Percentiles rank a stretch among this genome's conserved stretches.
phyloP scores from a whole-genome alignment of 441 rosid species.

The Euphorbia schlechtendalii region DNA sequence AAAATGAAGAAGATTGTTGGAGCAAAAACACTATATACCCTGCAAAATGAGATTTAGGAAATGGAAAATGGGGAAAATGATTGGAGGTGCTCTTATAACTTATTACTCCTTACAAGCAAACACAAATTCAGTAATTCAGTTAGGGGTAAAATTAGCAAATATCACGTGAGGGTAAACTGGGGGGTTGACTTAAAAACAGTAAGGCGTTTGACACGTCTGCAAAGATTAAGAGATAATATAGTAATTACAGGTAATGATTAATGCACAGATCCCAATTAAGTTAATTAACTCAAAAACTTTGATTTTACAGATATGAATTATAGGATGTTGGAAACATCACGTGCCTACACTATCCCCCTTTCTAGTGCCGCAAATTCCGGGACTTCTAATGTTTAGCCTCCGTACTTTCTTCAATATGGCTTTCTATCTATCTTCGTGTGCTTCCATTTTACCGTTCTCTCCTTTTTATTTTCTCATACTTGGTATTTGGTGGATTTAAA shows the following conservation, averaged over 20 bases:
- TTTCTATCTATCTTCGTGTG: conserved; percentile 22
- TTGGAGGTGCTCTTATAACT: too few species aligned
- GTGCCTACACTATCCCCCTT: conserved; percentile 24
- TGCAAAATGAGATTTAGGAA: too few species aligned
- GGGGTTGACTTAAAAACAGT: conserved; percentile 17
- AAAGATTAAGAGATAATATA: conserved; percentile 3
- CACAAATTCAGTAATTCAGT: too few species aligned
- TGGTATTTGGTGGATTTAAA: too few species aligned
- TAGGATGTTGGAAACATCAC: conserved; percentile 41
- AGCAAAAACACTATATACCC: too few species aligned
- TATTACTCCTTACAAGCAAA: too few species aligned
- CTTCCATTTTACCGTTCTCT: not conserved
- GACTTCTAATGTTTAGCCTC: conserved; percentile 17
- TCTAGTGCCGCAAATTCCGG: conserved; percentile 36
- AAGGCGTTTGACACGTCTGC: conserved; percentile 19
- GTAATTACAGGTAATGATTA: conserved; percentile 37
- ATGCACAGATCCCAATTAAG: conserved; percentile 41
- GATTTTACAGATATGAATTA: not conserved
- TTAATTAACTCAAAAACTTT: not conserved
- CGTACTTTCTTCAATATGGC: not conserved
- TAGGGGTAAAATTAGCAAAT: not conserved
- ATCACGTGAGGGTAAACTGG: conserved; percentile 7
- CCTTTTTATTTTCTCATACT: too few species aligned
- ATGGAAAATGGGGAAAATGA: too few species aligned
- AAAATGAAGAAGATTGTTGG: too few species aligned